Base-by-base conservation (phyloP, 345 rosid species). In the Eucalyptus sp. region DNA sequence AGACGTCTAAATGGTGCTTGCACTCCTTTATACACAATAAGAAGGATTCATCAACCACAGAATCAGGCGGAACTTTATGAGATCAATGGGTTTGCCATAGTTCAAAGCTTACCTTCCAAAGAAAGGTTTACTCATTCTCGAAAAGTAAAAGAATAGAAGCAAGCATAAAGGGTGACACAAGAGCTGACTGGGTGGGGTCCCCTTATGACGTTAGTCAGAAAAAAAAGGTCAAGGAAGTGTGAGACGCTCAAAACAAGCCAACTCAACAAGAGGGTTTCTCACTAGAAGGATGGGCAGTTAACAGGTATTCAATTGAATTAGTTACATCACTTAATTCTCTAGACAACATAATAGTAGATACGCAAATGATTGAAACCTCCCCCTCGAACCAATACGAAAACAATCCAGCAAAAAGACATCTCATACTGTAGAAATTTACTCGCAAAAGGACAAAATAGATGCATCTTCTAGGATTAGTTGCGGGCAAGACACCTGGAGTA, bases 401-500 rank as follows among this genome's bases (percentile, higher is more conserved):
- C 31, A 25, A 62, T 62, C 17, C 18, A 62, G 71, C 33, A 62
- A 62, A 62, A 29, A 29, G 71, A 62, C 33, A 29, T 62, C 17
- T 15, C 33, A 62, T 62, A 13, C 17, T 29, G 31, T 27, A 29
- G 33, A 29, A 29, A 13, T 62, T 62, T 62, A 62, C 33, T 62
- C 14, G 33, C 31, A 62, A 14, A 29, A 62, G 31, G 14, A 60
- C 66, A 62, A 46, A 88, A 33, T 14, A 37, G 43, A 79, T 10
- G 71, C 71, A 83, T 90, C 31, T 62, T 29, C 51, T 48, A 56
- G 64, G 27, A 68, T 50, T 50, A 58, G 37, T 22, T 31, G 86
- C 41, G 87, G n/a, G 33, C 79, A 54, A 89, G 95, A 92, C 90
- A 98, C 99, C 99, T 97, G 96, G 46, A 99, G 98, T 87, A 94